A percentile compares a stretch with the other conserved stretches of the same genome.
These are phyloP conservation scores for Colletotrichum abscissum DNA, from an alignment of 2,329 filamentous ascomycete species.

Conservation along the genomic window DNA sequence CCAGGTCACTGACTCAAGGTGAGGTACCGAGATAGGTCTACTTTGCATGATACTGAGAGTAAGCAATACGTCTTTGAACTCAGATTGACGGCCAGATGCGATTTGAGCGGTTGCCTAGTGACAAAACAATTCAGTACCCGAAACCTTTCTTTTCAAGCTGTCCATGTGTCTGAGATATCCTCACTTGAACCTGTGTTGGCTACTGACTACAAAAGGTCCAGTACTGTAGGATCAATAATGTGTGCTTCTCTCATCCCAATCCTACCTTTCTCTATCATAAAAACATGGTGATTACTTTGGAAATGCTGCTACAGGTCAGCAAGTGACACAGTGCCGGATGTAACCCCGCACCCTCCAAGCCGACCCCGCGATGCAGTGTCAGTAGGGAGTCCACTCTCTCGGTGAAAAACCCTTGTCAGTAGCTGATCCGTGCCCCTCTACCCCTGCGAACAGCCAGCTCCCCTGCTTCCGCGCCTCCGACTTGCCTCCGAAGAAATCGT, in stretches of 20 bases:
- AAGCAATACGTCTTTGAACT: too few species aligned
- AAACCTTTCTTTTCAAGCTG: not conserved
- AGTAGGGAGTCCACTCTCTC: conserved; percentile 20
- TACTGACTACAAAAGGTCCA: too few species aligned
- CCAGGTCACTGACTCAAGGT: not conserved
- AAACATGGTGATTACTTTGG: conserved; percentile 8
- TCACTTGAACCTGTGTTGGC: not conserved
- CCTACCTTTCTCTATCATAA: not conserved
- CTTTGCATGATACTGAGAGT: not conserved
- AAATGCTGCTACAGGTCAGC: not conserved
- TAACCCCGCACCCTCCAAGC: conserved; percentile 29
- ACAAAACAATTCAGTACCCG: not conserved
- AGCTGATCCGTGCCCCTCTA: conserved; percentile 30
- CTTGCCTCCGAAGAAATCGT: conserved; percentile 32
- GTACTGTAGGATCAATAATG: not conserved
- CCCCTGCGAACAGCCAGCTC: conserved; percentile 28
- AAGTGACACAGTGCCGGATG: conserved; percentile 26
- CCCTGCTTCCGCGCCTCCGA: conserved; percentile 34
- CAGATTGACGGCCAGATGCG: too few species aligned
- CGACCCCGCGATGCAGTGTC: conserved; percentile 33
- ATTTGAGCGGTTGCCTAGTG: not conserved
- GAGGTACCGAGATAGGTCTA: not conserved
- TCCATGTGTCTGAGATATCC: too few species aligned
- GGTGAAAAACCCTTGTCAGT: conserved; percentile 26
- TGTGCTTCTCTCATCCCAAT: not conserved